Evolutionary conservation across 2,329 filamentous ascomycete species (phyloP).

Genomic region (Epichloe gansuensis): DNA sequence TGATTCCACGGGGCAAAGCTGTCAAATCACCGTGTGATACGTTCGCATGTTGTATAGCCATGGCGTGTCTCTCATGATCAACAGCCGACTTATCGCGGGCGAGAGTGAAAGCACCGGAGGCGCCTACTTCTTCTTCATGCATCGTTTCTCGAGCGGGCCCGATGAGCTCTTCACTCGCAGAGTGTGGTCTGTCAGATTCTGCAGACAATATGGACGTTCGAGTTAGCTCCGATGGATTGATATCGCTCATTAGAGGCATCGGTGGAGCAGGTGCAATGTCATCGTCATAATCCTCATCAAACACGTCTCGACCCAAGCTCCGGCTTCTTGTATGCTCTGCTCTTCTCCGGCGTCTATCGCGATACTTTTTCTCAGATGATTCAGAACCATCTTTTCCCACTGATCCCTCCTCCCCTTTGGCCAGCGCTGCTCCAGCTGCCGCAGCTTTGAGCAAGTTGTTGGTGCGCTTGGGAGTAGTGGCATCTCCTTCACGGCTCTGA

Average conservation of each 20-base stretch:
- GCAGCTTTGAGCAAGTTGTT: slow-evolving; percentile 31
- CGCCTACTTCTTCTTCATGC: slow-evolving; percentile 44
- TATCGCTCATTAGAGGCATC: slow-evolving; percentile 79
- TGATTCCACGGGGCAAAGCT: slow-evolving; percentile 37
- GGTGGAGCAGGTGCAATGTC: slow-evolving; percentile 46
- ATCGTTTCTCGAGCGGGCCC: slow-evolving; percentile 37
- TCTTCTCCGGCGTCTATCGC: slow-evolving; percentile 37
- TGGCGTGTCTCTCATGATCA: slow-evolving; percentile 39
- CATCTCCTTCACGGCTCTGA: slow-evolving; percentile 22
- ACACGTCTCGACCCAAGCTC: slow-evolving; percentile 31
- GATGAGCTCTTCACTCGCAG: slow-evolving; percentile 50
- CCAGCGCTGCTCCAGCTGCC: slow-evolving; percentile 27
- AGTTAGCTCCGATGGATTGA: slow-evolving; percentile 77
- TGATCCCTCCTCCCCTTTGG: slow-evolving; percentile 20
- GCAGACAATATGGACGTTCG: slow-evolving; percentile 77
- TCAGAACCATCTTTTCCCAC: slow-evolving; percentile 28
- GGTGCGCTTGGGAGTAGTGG: slow-evolving; percentile 32
- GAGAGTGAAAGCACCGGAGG: slow-evolving; percentile 49
- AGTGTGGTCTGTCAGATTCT: slow-evolving; percentile 59
- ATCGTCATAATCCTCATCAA: slow-evolving; percentile 39
- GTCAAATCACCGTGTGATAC: slow-evolving; percentile 46
- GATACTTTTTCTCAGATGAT: slow-evolving; percentile 37
- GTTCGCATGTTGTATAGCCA: slow-evolving; percentile 57
- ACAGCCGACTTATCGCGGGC: slow-evolving; percentile 45
- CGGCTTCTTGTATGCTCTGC: slow-evolving; percentile 34